Percentiles rank a stretch among this genome's conserved stretches.
Conservation (phyloP, 805 yeast genomes). For the Spathaspora gorwiae region DNA sequence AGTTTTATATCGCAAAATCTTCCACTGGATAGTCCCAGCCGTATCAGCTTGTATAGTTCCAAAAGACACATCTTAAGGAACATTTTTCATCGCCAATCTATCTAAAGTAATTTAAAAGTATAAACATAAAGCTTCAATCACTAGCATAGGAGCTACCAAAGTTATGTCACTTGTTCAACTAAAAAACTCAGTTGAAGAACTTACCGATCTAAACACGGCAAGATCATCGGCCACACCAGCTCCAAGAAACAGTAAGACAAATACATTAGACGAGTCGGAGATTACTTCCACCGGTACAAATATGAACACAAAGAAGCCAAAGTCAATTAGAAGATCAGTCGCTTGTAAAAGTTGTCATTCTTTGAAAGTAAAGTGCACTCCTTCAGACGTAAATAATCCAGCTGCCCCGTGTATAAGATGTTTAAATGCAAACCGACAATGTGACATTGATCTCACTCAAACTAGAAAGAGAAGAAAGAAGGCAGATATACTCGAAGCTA, state of each 20-base stretch:
- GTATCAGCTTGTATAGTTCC: no score
- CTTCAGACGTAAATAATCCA: conserved; percentile 55
- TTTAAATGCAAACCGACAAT: conserved; percentile 52
- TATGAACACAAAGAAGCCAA: conserved; percentile 2
- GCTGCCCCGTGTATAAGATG: conserved; percentile 73
- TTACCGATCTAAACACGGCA: not conserved
- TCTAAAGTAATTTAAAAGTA: no score
- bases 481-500: conserved; percentile 18
- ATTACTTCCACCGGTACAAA: not conserved
- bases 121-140: not conserved
- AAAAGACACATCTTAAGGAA: no score
- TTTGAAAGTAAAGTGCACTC: conserved; percentile 79
- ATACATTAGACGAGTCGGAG: not conserved
- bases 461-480: conserved; percentile 46
- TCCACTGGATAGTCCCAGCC: no score
- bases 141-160: not conserved
- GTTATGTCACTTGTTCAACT: not conserved
- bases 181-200: not conserved
- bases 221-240: not conserved
- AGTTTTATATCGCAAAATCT: no score
- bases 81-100: no score
- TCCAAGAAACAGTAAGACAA: not conserved
- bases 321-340: conserved; percentile 38
- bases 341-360: conserved; percentile 77
- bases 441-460: conserved; percentile 65